A percentile compares a stretch with the other conserved stretches of the same genome.
Evolutionary conservation across 495 filamentous ascomycete genomes (phyloP).

Genomic region (Penicillium silybi): DNA sequence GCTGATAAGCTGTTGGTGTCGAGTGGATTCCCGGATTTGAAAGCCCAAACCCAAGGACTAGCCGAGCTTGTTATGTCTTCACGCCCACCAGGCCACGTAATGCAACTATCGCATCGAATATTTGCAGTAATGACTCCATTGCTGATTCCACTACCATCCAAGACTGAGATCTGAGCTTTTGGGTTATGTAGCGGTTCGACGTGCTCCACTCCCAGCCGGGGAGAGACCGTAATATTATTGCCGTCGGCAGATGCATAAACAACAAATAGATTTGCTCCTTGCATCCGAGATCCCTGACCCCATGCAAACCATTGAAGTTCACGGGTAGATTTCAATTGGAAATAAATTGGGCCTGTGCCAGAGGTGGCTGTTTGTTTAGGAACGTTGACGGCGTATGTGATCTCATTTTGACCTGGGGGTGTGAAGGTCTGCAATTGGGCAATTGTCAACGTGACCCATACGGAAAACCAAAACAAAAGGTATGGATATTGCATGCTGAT

Average conservation of each 20-base stretch:
- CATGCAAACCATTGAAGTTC: slow-evolving; percentile 60
- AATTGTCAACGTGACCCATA: background rate
- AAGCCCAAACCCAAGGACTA: slow-evolving; percentile 65
- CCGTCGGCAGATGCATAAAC: slow-evolving; percentile 53
- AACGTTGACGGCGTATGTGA: slow-evolving; percentile 31
- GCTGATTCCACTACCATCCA: slow-evolving; percentile 57
- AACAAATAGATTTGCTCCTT: slow-evolving; percentile 64
- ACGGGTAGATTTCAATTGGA: slow-evolving; percentile 60
- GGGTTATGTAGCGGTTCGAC: slow-evolving; percentile 50
- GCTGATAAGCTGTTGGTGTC: slow-evolving; percentile 47
- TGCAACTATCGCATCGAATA: slow-evolving; percentile 56
- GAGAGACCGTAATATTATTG: slow-evolving; percentile 60
- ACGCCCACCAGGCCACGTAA: slow-evolving; percentile 47
- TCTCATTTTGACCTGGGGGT: slow-evolving; percentile 17
- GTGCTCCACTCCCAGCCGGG: slow-evolving; percentile 52
- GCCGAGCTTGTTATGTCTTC: slow-evolving; percentile 40
- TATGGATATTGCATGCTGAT: background rate
- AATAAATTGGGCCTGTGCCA: slow-evolving; percentile 45
- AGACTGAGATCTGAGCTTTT: slow-evolving; percentile 48
- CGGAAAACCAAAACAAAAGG: background rate
- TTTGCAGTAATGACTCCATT: slow-evolving; percentile 59
- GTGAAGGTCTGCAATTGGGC: slow-evolving; percentile 26
- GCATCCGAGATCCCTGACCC: slow-evolving; percentile 61
- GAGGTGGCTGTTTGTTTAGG: slow-evolving; percentile 25
- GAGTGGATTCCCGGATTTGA: slow-evolving; percentile 54